phyloP scores from a whole-genome alignment of 2,329 filamentous ascomycete species.

The Sporothrix brunneoviolacea region DNA sequence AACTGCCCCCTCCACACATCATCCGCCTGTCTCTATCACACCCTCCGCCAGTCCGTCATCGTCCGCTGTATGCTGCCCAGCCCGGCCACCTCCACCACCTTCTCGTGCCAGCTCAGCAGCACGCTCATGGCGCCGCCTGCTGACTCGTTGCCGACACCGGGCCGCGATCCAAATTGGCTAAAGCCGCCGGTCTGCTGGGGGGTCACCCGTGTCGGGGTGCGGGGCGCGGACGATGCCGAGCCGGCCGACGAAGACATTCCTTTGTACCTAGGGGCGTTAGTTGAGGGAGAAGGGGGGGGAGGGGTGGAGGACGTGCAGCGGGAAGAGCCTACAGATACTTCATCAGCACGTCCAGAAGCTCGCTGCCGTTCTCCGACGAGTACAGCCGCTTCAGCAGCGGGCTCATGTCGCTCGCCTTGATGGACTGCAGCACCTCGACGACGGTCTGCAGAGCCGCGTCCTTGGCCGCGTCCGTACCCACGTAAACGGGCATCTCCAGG shows the following conservation, averaged over 20 bases:
- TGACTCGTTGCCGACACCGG: constrained; percentile 52
- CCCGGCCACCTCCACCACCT: constrained; percentile 89
- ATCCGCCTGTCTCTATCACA: constrained; percentile 41
- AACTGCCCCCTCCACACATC: neutral
- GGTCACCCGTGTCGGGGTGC: constrained; percentile 43
- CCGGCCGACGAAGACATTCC: constrained; percentile 60
- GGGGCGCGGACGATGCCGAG: constrained; percentile 28
- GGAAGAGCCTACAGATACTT: constrained; percentile 75
- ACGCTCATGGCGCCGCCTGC: constrained; percentile 92
- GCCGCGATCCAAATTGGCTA: constrained; percentile 63
- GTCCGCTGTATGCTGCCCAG: constrained; percentile 85
- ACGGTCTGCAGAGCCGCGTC: constrained; percentile 83
- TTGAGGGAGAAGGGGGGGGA: neutral
- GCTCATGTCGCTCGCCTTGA: constrained; percentile 93
- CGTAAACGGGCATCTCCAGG: constrained; percentile 78
- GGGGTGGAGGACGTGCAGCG: neutral
- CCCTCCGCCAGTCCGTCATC: constrained; percentile 93
- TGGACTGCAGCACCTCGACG: constrained; percentile 88
- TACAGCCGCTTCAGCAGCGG: constrained; percentile 79
- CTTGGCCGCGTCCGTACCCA: constrained; percentile 51
- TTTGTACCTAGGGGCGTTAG: constrained; percentile 63
- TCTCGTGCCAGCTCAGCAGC: constrained; percentile 96
- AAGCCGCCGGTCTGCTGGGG: constrained; percentile 84
- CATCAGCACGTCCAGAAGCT: constrained; percentile 88
- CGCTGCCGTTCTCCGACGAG: constrained; percentile 68